Conservation (phyloP, 495 filamentous ascomycete genomes). For the Lindgomyces ingoldianus region DNA sequence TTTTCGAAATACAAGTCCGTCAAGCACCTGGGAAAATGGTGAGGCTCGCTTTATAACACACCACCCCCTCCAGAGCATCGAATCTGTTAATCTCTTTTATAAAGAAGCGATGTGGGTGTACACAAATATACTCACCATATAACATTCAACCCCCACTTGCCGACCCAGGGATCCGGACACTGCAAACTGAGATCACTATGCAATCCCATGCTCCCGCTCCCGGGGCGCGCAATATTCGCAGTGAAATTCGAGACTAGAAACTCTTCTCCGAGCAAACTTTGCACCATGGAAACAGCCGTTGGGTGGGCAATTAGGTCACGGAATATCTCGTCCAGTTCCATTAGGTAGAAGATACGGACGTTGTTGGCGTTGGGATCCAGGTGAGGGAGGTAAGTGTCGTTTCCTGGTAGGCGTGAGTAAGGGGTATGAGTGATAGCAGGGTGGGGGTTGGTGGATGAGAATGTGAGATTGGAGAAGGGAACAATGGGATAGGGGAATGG, state of each 20-base stretch:
- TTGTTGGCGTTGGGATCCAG: conserved; percentile 20
- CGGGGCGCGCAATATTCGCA: conserved; percentile 21
- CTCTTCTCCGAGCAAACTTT: conserved; percentile 7
- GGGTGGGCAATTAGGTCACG: conserved; percentile 20
- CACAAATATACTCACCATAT: neutral
- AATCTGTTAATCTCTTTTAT: neutral
- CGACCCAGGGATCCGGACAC: conserved; percentile 6
- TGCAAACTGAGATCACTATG: conserved; percentile 14
- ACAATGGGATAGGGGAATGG: neutral
- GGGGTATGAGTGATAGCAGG: neutral
- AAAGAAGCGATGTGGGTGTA: neutral
- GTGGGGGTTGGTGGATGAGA: neutral
- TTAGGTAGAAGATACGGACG: conserved; percentile 21
- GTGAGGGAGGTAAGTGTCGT: conserved; percentile 5
- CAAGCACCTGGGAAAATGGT: neutral
- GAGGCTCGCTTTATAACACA: neutral
- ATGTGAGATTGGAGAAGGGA: neutral
- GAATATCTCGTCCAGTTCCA: conserved; percentile 20
- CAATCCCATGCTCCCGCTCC: conserved; percentile 19
- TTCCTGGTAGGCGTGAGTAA: neutral
- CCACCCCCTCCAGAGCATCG: too few relatives aligned
- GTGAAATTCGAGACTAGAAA: conserved; percentile 20
- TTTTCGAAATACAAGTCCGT: conserved; percentile 5
- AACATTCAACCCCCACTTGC: neutral
- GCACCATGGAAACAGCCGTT: conserved; percentile 12